phyloP scores from a whole-genome alignment of 306 rosid species.

The Cicer judaicum region DNA sequence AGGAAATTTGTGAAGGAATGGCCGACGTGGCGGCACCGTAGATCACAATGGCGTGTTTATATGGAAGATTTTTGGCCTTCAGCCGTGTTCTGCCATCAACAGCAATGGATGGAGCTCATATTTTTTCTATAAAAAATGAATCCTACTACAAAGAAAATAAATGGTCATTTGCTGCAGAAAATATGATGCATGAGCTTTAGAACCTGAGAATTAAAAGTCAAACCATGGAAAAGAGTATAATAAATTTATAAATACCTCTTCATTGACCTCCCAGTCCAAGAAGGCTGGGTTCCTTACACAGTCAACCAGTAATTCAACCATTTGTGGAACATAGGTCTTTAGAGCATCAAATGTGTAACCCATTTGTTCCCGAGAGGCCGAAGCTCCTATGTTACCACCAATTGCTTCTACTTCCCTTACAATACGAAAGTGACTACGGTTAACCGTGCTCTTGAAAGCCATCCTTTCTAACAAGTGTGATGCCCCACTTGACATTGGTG shows the following conservation, averaged over 20 bases:
- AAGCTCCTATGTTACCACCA: slow-evolving; percentile 88
- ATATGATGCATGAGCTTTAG: slow-evolving; percentile 18
- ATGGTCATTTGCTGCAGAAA: slow-evolving; percentile 16
- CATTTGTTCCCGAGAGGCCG: slow-evolving; percentile 96
- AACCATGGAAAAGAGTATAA: slow-evolving; percentile 12
- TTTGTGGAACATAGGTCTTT: slow-evolving; percentile 86
- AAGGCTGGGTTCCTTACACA: slow-evolving; percentile 85
- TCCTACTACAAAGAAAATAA: not conserved
- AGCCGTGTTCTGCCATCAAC: too few species aligned
- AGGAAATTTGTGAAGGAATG: too few species aligned
- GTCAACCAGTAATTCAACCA: slow-evolving; percentile 93
- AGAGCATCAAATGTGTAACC: slow-evolving; percentile 94
- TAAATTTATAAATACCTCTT: slow-evolving; percentile 69
- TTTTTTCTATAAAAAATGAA: not conserved
- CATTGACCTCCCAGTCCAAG: slow-evolving; percentile 96
- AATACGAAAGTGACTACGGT: slow-evolving; percentile 90
- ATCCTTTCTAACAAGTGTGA: slow-evolving; percentile 89
- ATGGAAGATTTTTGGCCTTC: too few species aligned
- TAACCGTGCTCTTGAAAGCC: slow-evolving; percentile 96
- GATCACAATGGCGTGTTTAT: too few species aligned
- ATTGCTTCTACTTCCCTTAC: slow-evolving; percentile 97
- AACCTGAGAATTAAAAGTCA: slow-evolving; percentile 34
- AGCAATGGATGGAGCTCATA: not conserved
- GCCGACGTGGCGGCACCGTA: too few species aligned
- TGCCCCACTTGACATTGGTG: slow-evolving; percentile 76